Base-by-base conservation (phyloP, 768 basidiomycete species). In the Leucogyrophana mollusca region DNA sequence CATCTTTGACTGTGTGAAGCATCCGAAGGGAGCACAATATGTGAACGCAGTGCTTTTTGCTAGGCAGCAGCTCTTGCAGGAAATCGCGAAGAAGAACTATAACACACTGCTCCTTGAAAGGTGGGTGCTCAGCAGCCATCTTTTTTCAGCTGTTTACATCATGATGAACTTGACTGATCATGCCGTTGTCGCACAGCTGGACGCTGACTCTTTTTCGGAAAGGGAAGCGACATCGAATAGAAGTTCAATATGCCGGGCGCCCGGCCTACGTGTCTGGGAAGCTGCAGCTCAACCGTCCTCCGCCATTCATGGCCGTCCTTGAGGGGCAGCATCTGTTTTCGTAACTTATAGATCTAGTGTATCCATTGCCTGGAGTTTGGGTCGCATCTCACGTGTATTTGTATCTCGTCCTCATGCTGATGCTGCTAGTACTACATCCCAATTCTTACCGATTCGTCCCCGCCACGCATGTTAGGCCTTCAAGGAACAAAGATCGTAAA, bases 241-340 rank as follows among this genome's bases (percentile, higher is more conserved):
- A 87, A 58, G 78, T 90, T 16, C 74, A 77, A 49, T 90, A 91
- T 64, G 73, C 62, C 46, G 88, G 81, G 5, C 74, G 83, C 50
- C 83, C 85, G 14, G 88, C 83, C 39, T 78, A 70, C 51, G 72
- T 77, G 35, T 58, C 69, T 0, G 79, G 78, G 24, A 73, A 79
- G 54, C 49, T 73, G 20, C 72, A 75, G n/a, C 49, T 64, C 44
- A 64, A 59, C 18, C 71, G 72, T 24, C 71, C 70, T 14, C 83
- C 84, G 18, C 89, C 88, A 0, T 90, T 85, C 66, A 76, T 87
- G 53, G 83, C 71, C 35, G 72, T 90, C 46, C 69, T 89, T 35
- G 70, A 78, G 41, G 70, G 75, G 52, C 60, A 54, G 37, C 53
- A 48, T 46, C 53, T 42, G 20, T 40, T 61, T 44, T 45, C 49